A percentile compares a stretch with the other conserved stretches of the same genome.
These are phyloP conservation scores for Holtermanniella nyarrowii DNA, from an alignment of 768 basidiomycete species.

Conservation along the genomic window DNA sequence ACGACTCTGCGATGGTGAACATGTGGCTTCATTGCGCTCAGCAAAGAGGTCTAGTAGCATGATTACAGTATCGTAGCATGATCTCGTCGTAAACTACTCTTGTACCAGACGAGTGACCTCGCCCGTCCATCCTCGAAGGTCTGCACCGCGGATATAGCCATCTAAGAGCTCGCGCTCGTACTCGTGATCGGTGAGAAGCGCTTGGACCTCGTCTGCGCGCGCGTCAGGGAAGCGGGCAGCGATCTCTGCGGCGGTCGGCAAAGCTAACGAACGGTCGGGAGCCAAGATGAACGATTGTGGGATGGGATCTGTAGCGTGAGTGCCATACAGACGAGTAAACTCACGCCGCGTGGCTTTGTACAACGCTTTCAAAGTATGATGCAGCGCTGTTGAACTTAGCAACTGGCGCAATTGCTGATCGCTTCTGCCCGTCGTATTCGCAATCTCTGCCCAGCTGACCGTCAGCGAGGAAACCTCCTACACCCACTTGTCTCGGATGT, in stretches of 20 bases:
- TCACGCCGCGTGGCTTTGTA: constrained; percentile 12
- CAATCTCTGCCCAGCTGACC: constrained; percentile 64
- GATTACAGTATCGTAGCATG: too few species aligned
- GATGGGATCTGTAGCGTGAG: constrained; percentile 8
- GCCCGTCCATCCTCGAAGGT: not conserved
- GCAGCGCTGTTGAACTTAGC: constrained; percentile 66
- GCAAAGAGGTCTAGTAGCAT: too few species aligned
- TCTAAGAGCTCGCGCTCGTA: constrained; percentile 30
- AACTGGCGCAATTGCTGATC: constrained; percentile 65
- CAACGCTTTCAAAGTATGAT: constrained; percentile 48
- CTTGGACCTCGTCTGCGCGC: constrained; percentile 20
- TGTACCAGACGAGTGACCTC: not conserved
- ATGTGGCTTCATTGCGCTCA: too few species aligned
- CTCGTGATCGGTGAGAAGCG: constrained; percentile 35
- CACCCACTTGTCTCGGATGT: constrained; percentile 75
- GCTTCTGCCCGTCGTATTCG: constrained; percentile 61
- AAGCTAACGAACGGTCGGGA: constrained; percentile 20
- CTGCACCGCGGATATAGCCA: constrained; percentile 10
- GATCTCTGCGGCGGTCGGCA: constrained; percentile 26
- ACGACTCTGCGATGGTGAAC: too few species aligned
- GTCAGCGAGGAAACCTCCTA: constrained; percentile 2
- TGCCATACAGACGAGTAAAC: not conserved
- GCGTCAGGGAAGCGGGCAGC: constrained; percentile 32
- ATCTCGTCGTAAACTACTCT: too few species aligned
- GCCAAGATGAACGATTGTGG: constrained; percentile 25